Percentiles rank a stretch among this genome's conserved stretches.
These are phyloP conservation scores for Trametes maxima DNA, from an alignment of 768 basidiomycete genomes.

Conservation along the genomic window DNA sequence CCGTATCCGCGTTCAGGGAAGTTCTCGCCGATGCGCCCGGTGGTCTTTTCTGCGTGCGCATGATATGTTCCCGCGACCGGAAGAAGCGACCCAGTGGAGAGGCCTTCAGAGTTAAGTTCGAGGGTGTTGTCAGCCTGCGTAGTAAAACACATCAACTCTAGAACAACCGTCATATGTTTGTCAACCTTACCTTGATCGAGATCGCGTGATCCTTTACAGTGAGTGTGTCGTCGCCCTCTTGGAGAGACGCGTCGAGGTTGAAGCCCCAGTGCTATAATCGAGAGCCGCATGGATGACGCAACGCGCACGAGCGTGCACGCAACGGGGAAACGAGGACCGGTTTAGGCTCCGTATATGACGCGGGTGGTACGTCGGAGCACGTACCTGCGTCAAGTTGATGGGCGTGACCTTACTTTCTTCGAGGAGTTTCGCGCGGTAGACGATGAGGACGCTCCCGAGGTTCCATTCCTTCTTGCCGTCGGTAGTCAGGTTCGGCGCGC, in stretches of 20 bases:
- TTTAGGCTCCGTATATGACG: neutral
- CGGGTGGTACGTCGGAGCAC: constrained; percentile 13
- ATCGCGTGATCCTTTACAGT: constrained; percentile 54
- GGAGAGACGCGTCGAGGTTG: constrained; percentile 72
- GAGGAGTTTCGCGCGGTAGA: constrained; percentile 69
- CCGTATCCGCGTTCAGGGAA: constrained; percentile 68
- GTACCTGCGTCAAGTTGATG: constrained; percentile 74
- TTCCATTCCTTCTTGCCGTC: constrained; percentile 39
- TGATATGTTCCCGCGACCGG: constrained; percentile 52
- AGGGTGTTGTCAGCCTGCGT: constrained; percentile 55
- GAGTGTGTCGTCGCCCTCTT: constrained; percentile 43
- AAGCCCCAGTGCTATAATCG: constrained; percentile 74
- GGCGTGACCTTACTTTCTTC: constrained; percentile 61
- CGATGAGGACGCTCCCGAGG: constrained; percentile 66
- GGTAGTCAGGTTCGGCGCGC: constrained; percentile 29
- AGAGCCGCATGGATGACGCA: neutral
- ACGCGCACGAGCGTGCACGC: neutral
- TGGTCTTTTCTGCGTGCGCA: constrained; percentile 31
- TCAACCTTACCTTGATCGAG: constrained; percentile 39
- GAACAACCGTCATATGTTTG: neutral
- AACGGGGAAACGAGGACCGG: neutral
- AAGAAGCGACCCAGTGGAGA: constrained; percentile 56
- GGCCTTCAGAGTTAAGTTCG: constrained; percentile 49
- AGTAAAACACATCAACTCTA: too few species aligned
- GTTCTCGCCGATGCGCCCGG: constrained; percentile 48